Evolutionary conservation across 352 stramenopile genomes (phyloP), one percentile per base, ranked within the genome.

Genomic region (Phytophthora sp.): DNA sequence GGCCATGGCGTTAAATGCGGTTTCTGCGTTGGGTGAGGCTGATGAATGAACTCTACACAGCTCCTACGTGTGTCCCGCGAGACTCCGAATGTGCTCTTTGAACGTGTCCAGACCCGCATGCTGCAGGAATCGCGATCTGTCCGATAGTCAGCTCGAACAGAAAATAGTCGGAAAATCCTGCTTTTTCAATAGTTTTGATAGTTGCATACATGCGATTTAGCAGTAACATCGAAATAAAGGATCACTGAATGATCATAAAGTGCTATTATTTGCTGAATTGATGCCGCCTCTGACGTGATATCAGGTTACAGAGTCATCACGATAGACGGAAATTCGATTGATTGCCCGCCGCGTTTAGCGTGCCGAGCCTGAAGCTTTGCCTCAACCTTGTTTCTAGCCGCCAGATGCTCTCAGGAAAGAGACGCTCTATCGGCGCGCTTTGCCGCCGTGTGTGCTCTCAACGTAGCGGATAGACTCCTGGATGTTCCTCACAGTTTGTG

Each of bases 101-200:
- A n/a, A n/a, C n/a, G n/a, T 37, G 3, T 51, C 15, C 27, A 13
- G 24, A 17, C 28, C 7, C 20, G 15, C 52, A 53, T 51, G 51
- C 56, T 65, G 43, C 35, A 24, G 34, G 13, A 26, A 54, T 20
- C 23, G 24, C 27, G 59, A 68, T 62, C 23, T 49, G 53, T 21
- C 41, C 17, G 43, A 62, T 67, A 67, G 58, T 50, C 58, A 62
- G 60, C 30, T 49, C 46, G 48, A 53, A 48, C 39, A 66, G 21
- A 66, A 46, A 65, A 45, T 34, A 32, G 38, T 34, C 20, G 11
- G 37, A 41, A 24, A 44, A 15, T 37, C 44, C 13, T 39, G 15
- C 7, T 35, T 15, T 24, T 35, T 23, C 1, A 23, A 13, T n/a
- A 27, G 4, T 26, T 2, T 15, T 0, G 3, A 34, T 34, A n/a